These are phyloP conservation scores for Aegle marmelos DNA, from an alignment of 345 rosid species.

Conservation along the genomic window DNA sequence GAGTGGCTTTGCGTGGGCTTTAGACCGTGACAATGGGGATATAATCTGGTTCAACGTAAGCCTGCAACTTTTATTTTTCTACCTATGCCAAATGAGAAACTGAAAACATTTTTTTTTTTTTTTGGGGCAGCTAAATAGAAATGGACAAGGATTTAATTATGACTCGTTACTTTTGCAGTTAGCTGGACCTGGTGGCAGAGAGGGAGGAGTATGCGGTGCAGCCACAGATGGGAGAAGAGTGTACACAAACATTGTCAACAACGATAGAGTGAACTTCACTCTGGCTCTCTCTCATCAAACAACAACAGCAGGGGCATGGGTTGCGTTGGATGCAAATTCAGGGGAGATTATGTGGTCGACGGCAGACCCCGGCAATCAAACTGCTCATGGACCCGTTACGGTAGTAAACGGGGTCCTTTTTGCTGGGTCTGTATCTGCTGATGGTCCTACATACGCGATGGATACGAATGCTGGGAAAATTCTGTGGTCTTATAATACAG, in stretches of 20 bases:
- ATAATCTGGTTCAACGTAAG: constrained; percentile 26
- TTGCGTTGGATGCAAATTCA: constrained; percentile 36
- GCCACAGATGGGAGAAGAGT: constrained; percentile 38
- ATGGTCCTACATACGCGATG: constrained; percentile 42
- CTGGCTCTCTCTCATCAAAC: constrained; percentile 33
- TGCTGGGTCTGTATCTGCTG: constrained; percentile 39
- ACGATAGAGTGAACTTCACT: constrained; percentile 27
- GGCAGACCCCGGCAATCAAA: constrained; percentile 44
- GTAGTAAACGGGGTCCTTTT: constrained; percentile 33
- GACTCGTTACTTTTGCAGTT: constrained; percentile 6
- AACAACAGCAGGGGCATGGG: constrained; percentile 47
- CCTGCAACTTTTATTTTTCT: neutral
- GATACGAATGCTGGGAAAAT: constrained; percentile 34
- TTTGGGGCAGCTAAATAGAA: neutral
- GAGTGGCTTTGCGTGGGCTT: constrained; percentile 35
- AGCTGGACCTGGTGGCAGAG: constrained; percentile 41
- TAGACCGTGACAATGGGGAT: constrained; percentile 17
- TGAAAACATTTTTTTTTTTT: too few relatives aligned
- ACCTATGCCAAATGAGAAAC: neutral
- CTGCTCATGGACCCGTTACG: constrained; percentile 34
- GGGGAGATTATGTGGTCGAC: constrained; percentile 38
- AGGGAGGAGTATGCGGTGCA: constrained; percentile 39
- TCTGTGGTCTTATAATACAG: constrained; percentile 37
- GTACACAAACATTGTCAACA: constrained; percentile 41
- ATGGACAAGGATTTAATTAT: too few relatives aligned